Evolutionary conservation across 768 basidiomycete species (phyloP), one percentile per base, ranked within the genome.

Genomic region (Coprinopsis strossmayeri): DNA sequence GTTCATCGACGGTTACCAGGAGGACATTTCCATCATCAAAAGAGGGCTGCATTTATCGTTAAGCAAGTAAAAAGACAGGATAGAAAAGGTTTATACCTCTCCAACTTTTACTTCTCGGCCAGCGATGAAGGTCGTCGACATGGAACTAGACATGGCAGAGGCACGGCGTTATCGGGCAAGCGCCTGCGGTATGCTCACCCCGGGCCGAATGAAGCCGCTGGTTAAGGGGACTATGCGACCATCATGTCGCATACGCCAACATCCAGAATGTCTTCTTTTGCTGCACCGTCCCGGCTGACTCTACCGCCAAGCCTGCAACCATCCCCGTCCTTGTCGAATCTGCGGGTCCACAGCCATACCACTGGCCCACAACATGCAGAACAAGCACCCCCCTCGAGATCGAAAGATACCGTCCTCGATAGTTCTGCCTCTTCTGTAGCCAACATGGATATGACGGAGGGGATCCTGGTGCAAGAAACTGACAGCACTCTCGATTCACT

Each of bases 391-490:
- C 57, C 52, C 37, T 50, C 55, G 30, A 48, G 47, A 34, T 56
- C 61, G 7, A 55, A 51, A 12, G 69, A 63, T 49, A 60, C 69
- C 24, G 66, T 61, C 37, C 64, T 80, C 37, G 76, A 81, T 57
- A 84, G 82, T 61, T 81, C 84, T 18, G 77, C 84, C 28, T 87
- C 84, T 39, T 89, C 87, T 30, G 72, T 85, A 17, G 69, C 79
- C 56, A 80, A 84, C 58, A 60, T 86, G 64, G 82, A 85, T 53
- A 64, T 79, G 50, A 71, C 69, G 45, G 85, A 87, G 54, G 81
- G 83, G 7, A 82, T 89, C 46, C 67, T 89, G 34, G 71, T 89
- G 38, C 79, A 81, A 56, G 87, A 88, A 59, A 74, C 74, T 34
- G 85, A 87, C 34, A 71, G 71, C 24, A 84, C 86, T 49, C 71